Evolutionary conservation across 148 eudicot species (phyloP).

Genomic region (Camellia sinensis): DNA sequence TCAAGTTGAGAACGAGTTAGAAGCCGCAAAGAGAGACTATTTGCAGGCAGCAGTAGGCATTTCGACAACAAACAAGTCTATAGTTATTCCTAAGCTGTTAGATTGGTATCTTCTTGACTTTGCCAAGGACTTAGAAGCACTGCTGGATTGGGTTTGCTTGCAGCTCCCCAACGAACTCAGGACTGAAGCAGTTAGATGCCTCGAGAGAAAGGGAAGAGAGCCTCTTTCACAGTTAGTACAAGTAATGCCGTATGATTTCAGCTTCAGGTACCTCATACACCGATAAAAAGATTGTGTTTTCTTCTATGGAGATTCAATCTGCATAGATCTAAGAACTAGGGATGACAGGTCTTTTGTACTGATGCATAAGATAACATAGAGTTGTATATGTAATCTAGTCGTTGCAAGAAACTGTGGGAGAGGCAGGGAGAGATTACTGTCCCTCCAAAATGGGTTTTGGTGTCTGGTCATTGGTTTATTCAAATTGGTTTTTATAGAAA

Average conservation of each 20-base stretch:
- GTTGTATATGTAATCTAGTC: background rate
- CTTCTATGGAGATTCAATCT: background rate
- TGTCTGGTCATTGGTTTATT: constrained; percentile 19
- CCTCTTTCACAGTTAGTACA: constrained; percentile 49
- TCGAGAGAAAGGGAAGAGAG: constrained; percentile 38
- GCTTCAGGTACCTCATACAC: constrained; percentile 78
- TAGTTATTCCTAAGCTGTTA: constrained; percentile 64
- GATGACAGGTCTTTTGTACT: background rate
- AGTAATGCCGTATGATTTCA: constrained; percentile 73
- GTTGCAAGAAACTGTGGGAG: constrained; percentile 2
- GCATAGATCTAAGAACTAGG: background rate
- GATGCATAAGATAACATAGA: background rate
- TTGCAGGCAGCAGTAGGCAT: constrained; percentile 77
- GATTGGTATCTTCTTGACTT: constrained; percentile 89
- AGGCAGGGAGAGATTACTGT: too few relatives aligned
- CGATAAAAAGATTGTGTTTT: constrained; percentile 19
- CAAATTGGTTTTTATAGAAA: constrained; percentile 12
- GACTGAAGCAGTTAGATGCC: constrained; percentile 42
- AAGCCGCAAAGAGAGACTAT: constrained; percentile 78
- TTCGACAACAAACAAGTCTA: constrained; percentile 44
- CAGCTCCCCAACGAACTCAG: constrained; percentile 69
- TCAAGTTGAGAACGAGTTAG: constrained; percentile 73
- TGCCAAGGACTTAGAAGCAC: constrained; percentile 68
- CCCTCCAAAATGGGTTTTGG: background rate
- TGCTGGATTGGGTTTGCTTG: constrained; percentile 88